Base-by-base conservation (phyloP, 257 asterid genomes). In the Craterostigma plantagineum region DNA sequence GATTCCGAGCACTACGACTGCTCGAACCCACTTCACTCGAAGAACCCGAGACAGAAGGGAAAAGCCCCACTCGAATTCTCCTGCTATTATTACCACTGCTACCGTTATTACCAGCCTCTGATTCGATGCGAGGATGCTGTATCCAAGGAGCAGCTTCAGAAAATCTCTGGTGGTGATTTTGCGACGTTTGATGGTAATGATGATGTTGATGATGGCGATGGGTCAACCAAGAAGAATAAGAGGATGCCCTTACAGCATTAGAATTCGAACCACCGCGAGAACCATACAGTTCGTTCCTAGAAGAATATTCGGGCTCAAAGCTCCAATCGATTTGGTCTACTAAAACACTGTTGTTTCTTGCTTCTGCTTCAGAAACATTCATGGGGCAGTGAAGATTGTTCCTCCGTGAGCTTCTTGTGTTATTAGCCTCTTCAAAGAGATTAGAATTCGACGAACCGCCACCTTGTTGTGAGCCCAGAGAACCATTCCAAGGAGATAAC, bases 261-360 rank as follows among this genome's bases (percentile, higher is more conserved):
- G 78, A 62, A 53, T 63, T 38, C 9, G 69, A 48, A 23, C 66
- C 70, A 7, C 41, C 17, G 27, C 60, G 70, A 34, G 83, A 66
- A 60, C 66, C 55, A 38, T 73, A 68, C 17, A 70, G 57, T 49
- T 39, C 54, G 34, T 58, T 72, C 18, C 71, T 68, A 53, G 79
- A 64, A 43, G 8, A 71, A 57, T 53, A 68, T 56, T 65, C 80
- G 43, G 81, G 72, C 34, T 63, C 59, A 49, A 66, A 69, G 56
- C 76, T 64, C 91, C 91, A 81, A 47, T 61, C 74, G 14, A 72
- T 63, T 23, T 23, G 30, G 47, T 78, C 73, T 33, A 77, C 87
- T 34, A 58, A 78, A 38, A 46, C 36, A n/a, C n/a, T n/a, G 41
- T 54, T 15, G 54, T 55, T 66, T 69, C 77, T 65, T 5, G 75